phyloP scores from a whole-genome alignment of 2,329 filamentous ascomycete genomes.

The Neofusicoccum kwambonambiense region DNA sequence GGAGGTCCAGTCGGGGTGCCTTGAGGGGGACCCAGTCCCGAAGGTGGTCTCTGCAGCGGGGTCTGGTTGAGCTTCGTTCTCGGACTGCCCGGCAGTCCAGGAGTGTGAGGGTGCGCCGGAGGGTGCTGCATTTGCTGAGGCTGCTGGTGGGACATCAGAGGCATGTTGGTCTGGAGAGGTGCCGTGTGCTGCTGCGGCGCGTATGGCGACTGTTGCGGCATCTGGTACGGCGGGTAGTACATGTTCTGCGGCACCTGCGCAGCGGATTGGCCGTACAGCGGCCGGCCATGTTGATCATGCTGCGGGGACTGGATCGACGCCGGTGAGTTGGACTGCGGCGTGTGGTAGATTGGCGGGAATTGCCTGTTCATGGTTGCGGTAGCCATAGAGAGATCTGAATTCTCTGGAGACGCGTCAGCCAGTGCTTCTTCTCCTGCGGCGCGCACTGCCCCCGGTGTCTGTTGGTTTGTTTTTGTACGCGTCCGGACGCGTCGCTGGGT shows the following conservation, averaged over 20 bases:
- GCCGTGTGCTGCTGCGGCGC: constrained; percentile 50
- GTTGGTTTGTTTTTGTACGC: not conserved
- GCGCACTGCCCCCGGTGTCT: not conserved
- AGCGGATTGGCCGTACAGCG: constrained; percentile 77
- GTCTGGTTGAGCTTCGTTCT: constrained; percentile 48
- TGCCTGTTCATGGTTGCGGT: constrained; percentile 65
- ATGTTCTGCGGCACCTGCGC: constrained; percentile 87
- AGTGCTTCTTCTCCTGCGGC: not conserved
- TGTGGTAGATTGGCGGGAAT: constrained; percentile 93
- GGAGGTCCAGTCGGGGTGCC: constrained; percentile 40
- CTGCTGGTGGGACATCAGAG: constrained; percentile 56
- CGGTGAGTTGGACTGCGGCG: constrained; percentile 91
- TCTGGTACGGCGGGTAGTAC: constrained; percentile 66
- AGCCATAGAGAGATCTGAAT: constrained; percentile 65
- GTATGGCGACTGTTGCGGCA: constrained; percentile 58
- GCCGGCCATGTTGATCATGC: constrained; percentile 81
- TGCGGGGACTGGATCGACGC: constrained; percentile 89
- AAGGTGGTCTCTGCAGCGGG: constrained; percentile 57
- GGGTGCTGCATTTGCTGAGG: constrained; percentile 42
- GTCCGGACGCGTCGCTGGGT: not conserved
- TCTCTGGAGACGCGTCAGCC: constrained; percentile 65
- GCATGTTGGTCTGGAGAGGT: constrained; percentile 47
- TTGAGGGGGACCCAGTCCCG: constrained; percentile 45
- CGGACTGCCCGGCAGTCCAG: constrained; percentile 64
- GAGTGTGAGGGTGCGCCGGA: constrained; percentile 44